A percentile compares a stretch with the other conserved stretches of the same genome.
phyloP scores from a whole-genome alignment of 1,139 yeast genomes.

The Scheffersomyces segobiensis region DNA sequence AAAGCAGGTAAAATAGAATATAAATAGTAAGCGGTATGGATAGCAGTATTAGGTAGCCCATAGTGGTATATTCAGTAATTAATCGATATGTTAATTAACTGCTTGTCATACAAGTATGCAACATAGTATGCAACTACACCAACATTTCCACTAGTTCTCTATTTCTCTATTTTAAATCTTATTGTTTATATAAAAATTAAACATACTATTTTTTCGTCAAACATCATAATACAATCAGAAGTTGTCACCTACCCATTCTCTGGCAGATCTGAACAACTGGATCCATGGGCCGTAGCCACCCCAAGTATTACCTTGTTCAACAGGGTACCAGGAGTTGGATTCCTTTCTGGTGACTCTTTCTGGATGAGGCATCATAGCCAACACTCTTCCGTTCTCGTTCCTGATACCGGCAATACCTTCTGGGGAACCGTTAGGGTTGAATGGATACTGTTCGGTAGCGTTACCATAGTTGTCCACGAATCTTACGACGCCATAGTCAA shows the following conservation, averaged over 20 bases:
- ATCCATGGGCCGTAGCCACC: slow-evolving; percentile 92
- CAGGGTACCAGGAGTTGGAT: slow-evolving; percentile 89
- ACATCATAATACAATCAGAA: slow-evolving; percentile 8
- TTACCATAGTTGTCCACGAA: slow-evolving; percentile 91
- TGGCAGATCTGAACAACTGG: slow-evolving; percentile 86
- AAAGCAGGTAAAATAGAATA: too few species aligned
- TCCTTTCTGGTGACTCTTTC: slow-evolving; percentile 90
- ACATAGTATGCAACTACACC: neutral
- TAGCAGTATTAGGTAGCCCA: too few species aligned
- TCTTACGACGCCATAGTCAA: slow-evolving; percentile 58
- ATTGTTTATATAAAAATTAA: neutral
- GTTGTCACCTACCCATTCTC: slow-evolving; percentile 81
- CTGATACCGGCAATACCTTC: slow-evolving; percentile 91
- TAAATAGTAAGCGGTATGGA: too few species aligned
- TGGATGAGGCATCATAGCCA: slow-evolving; percentile 99
- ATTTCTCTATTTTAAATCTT: neutral
- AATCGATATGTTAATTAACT: too few species aligned
- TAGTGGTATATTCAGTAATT: too few species aligned
- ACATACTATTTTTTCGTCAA: neutral
- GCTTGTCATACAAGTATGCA: too few species aligned
- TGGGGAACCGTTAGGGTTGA: slow-evolving; percentile 95
- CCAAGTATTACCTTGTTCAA: slow-evolving; percentile 62
- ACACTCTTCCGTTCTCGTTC: slow-evolving; percentile 88
- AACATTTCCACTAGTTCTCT: too few species aligned
- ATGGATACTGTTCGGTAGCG: slow-evolving; percentile 81